Evolutionary conservation across 2,329 filamentous ascomycete genomes (phyloP).

Genomic region (Chaetomium sp.): DNA sequence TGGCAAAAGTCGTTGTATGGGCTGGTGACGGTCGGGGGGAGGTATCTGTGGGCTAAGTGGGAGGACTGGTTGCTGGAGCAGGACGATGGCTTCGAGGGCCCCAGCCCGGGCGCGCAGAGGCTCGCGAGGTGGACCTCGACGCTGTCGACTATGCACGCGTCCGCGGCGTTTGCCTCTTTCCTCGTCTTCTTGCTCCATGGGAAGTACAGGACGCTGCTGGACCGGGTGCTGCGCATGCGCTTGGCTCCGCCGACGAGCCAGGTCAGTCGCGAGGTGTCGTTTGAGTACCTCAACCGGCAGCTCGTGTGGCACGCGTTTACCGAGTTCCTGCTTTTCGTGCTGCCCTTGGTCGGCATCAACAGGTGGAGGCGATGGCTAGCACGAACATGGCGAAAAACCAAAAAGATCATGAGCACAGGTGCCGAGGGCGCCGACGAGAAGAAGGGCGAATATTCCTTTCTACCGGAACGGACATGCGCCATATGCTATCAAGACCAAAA

Average conservation of each 20-base stretch:
- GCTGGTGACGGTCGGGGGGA: conserved; percentile 79
- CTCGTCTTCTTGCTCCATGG: conserved; percentile 89
- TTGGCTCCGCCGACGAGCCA: conserved; percentile 83
- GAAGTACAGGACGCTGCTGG: conserved; percentile 85
- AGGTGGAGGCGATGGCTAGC: conserved; percentile 90
- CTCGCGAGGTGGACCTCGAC: conserved; percentile 71
- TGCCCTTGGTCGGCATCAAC: conserved; percentile 94
- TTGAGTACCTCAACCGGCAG: conserved; percentile 96
- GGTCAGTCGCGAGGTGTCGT: conserved; percentile 87
- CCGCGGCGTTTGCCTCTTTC: conserved; percentile 82
- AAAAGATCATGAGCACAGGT: conserved; percentile 60
- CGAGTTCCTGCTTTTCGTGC: conserved; percentile 93
- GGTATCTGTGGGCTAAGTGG: conserved; percentile 91
- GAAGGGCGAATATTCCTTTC: conserved; percentile 76
- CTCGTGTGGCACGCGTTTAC: conserved; percentile 99
- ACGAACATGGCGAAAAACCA: conserved; percentile 81
- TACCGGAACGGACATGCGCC: conserved; percentile 91
- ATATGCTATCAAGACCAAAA: conserved; percentile 98
- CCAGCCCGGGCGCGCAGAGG: conserved; percentile 52
- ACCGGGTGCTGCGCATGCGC: conserved; percentile 80
- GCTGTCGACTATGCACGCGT: conserved; percentile 73
- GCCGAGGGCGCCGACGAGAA: conserved; percentile 46
- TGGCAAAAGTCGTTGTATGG: conserved; percentile 87
- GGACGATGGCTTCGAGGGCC: conserved; percentile 72
- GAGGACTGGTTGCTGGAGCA: conserved; percentile 79